Conservation (phyloP, 2,329 filamentous ascomycete genomes). For the Calonectria honghensis region DNA sequence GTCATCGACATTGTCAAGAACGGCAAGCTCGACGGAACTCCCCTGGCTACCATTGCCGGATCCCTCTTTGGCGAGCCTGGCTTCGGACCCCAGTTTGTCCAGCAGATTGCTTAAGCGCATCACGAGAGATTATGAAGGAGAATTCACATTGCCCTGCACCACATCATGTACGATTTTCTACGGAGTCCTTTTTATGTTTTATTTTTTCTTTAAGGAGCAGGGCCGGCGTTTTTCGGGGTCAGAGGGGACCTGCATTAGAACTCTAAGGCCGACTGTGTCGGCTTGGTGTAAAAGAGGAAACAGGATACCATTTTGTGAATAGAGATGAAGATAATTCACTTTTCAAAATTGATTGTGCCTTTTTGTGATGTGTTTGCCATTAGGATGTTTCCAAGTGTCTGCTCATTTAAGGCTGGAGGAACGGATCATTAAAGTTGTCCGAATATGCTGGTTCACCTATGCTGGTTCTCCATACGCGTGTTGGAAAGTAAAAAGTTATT, state of each 20-base stretch:
- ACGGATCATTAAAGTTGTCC: not conserved
- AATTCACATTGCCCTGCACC: not conserved
- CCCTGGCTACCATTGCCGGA: conserved; percentile 53
- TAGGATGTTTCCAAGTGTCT: not conserved
- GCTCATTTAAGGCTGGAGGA: not conserved
- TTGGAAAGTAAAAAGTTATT: not conserved
- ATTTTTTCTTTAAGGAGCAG: not conserved
- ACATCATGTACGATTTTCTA: conserved; percentile 10
- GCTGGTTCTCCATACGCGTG: not conserved
- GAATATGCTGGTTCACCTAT: not conserved
- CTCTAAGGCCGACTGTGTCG: conserved; percentile 4
- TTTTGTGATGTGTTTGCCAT: not conserved
- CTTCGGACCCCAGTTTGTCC: conserved; percentile 59
- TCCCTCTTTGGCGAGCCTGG: conserved; percentile 54
- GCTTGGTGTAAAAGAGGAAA: conserved; percentile 1
- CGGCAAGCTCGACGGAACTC: conserved; percentile 56
- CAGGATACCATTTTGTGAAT: conserved; percentile 24
- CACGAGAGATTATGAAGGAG: not conserved
- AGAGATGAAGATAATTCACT: conserved; percentile 19
- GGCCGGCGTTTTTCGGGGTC: conserved; percentile 5
- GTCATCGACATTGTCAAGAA: conserved; percentile 60
- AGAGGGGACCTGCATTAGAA: conserved; percentile 9
- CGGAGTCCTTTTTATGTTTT: not conserved
- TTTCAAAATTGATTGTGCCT: not conserved
- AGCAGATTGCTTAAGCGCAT: conserved; percentile 53